Base-by-base conservation (phyloP, 2,329 filamentous ascomycete species). In the Torrubiella hemipterigena region DNA sequence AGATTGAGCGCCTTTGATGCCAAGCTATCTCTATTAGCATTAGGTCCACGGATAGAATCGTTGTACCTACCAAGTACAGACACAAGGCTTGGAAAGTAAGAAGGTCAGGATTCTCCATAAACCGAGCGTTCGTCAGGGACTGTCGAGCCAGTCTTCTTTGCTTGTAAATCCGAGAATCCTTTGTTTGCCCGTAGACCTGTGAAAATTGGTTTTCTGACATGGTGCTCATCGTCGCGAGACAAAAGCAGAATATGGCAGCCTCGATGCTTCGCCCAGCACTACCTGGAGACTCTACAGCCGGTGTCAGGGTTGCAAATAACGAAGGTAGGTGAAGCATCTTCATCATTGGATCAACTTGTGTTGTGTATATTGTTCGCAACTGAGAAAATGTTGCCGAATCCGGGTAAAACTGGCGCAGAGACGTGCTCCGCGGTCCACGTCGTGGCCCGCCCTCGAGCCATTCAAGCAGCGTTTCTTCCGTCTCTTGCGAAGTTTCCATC, bases 271-370 rank as follows among this genome's bases (percentile, higher is more conserved):
- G 73, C 5, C 32, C 43, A 13, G 30, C 39, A 5, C 41, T 38
- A 29, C 16, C 35, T 12, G 20, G 39, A 17, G 30, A 16, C 17
- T 35, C 27, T 12, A 25, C 27, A 2, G 23, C 37, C 11, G 29
- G 30, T 5, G 21, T 13, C 7, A 37, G 12, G 9, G 17, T 13
- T 4, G 23, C 18, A 34, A 28, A 32, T 25, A 54, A 42, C 1
- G 52, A 56, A 2, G 58, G 57, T 17, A 50, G 41, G 35, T 61
- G 58, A 9, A 60, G 35, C 16, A 61, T 48, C 39, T 61, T 61
- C 23, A 59, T 35, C 18, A 56, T 43, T 23, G 54, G 47, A 30
- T 61, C 56, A 8, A 61, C 49, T 16, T 51, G 52, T n/a, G n/a
- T n/a, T n/a, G n/a, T n/a, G n/a, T n/a, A n/a, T n/a, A n/a, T n/a